Evolutionary conservation across 345 rosid genomes (phyloP), one percentile per base, ranked within the genome.

Genomic region (Fremontodendron californicum): DNA sequence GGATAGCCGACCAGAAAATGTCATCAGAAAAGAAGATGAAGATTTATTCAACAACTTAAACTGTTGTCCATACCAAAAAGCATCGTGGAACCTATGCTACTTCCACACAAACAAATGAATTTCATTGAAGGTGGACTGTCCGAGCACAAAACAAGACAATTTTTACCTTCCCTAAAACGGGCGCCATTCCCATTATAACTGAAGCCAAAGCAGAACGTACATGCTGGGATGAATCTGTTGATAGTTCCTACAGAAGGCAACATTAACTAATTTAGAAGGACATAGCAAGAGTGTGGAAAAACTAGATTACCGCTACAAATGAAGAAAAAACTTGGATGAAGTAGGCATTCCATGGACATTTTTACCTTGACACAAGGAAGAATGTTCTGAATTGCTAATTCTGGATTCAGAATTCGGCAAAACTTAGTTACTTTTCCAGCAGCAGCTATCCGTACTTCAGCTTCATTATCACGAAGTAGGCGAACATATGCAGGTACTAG

Each of bases 111-210:
- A 57, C 3, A 51, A 60, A 51, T 12, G 18, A 51, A 49, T 7
- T 51, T 51, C 48, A 65, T 21, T 25, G 40, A 52, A 10, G 40
- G 27, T 58, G 25, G 39, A 73, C n/a, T 6, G 40, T 33, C 13
- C 19, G 46, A 18, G 27, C 25, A 73, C 75, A 71, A 62, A 51
- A 5, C 4, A 48, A 60, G 29, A 46, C 42, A 31, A 61, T 43
- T 11, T 70, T 77, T 79, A 86, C 91, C 85, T 88, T 88, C 31
- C 97, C 97, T 77, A 92, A 84, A 73, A 89, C 85, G 33, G 93
- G 97, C 18, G 97, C 94, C 97, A 92, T 92, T 75, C 97, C 97
- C 97, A 92, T 92, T 81, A 90, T 92, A 71, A 92, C 94, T 57
- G 97, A 90, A 61, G 97, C 97, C 87, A 92, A 86, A 45, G 97